Percentiles rank a stretch among this genome's conserved stretches.
phyloP scores from a whole-genome alignment of 805 yeast genomes.

The Barnettozyma pratensis region DNA sequence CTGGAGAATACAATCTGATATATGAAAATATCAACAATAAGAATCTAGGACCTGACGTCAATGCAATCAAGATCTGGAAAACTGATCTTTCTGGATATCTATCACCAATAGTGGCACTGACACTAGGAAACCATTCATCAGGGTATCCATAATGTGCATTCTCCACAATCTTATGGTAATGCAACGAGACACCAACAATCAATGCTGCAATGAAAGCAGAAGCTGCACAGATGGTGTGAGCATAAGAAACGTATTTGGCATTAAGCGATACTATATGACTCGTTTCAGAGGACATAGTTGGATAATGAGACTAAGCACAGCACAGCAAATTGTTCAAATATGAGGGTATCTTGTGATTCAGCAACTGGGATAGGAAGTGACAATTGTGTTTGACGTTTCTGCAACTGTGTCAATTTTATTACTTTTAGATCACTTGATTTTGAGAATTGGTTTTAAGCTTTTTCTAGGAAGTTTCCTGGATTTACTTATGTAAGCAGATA shows the following conservation, averaged over 20 bases:
- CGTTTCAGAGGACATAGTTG: not conserved
- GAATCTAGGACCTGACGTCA: slow-evolving; percentile 92
- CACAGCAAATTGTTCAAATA: not conserved
- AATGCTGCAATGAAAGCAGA: slow-evolving; percentile 76
- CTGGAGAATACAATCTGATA: slow-evolving; percentile 37
- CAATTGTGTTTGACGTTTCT: no score
- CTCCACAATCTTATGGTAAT: slow-evolving; percentile 81
- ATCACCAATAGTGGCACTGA: slow-evolving; percentile 95
- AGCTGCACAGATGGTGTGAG: slow-evolving; percentile 69
- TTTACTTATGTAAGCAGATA: not conserved
- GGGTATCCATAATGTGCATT: slow-evolving; percentile 90
- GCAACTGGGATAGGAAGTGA: no score
- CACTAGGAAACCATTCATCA: slow-evolving; percentile 98
- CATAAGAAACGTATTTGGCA: slow-evolving; percentile 62
- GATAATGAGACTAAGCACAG: not conserved
- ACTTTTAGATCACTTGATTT: no score
- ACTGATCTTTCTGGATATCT: slow-evolving; percentile 92
- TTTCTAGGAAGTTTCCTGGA: no score
- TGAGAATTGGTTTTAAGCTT: no score
- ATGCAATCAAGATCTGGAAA: slow-evolving; percentile 86
- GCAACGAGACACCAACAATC: slow-evolving; percentile 67
- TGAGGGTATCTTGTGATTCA: no score
- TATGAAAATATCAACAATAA: slow-evolving; percentile 50
- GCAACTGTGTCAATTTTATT: no score
- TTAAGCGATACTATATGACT: slow-evolving; percentile 38